Evolutionary conservation across 2,329 filamentous ascomycete species (phyloP).

Genomic region (Hortaea sp.): DNA sequence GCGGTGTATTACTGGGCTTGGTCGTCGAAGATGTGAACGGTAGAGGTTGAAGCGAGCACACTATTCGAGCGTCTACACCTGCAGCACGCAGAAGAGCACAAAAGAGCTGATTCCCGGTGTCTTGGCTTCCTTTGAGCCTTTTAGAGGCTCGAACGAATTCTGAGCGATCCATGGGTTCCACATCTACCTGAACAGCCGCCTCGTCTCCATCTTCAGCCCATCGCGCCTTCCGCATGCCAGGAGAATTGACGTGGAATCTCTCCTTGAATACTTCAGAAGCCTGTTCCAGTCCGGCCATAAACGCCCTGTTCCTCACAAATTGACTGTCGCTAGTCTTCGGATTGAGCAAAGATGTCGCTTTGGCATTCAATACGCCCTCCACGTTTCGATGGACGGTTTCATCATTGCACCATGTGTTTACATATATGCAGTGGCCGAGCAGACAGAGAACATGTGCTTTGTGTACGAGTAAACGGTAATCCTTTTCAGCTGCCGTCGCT

Average conservation of each 20-base stretch:
- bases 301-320: slow-evolving; percentile 63
- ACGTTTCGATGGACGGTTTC: slow-evolving; percentile 35
- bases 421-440: slow-evolving; percentile 64
- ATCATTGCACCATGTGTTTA: slow-evolving; percentile 76
- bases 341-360: slow-evolving; percentile 57
- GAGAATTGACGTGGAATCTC: slow-evolving; percentile 60
- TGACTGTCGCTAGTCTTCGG: slow-evolving; percentile 59
- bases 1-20: slow-evolving; percentile 31
- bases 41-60: slow-evolving; percentile 82
- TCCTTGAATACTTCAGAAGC: slow-evolving; percentile 56
- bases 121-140: slow-evolving; percentile 67
- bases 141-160: slow-evolving; percentile 67
- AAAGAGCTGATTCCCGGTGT: slow-evolving; percentile 82
- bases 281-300: slow-evolving; percentile 69
- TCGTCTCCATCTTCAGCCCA: slow-evolving; percentile 56
- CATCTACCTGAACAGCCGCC: slow-evolving; percentile 6
- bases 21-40: slow-evolving; percentile 49
- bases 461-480: slow-evolving; percentile 63
- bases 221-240: slow-evolving; percentile 58
- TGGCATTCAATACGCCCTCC: slow-evolving; percentile 54
- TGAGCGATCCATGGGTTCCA: slow-evolving; percentile 26
- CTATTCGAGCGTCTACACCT: slow-evolving; percentile 71
- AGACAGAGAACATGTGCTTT: slow-evolving; percentile 79
- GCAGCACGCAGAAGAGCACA: slow-evolving; percentile 75
- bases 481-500: slow-evolving; percentile 47